Base-by-base conservation (phyloP, 306 rosid genomes). In the Gillenia trifoliata region DNA sequence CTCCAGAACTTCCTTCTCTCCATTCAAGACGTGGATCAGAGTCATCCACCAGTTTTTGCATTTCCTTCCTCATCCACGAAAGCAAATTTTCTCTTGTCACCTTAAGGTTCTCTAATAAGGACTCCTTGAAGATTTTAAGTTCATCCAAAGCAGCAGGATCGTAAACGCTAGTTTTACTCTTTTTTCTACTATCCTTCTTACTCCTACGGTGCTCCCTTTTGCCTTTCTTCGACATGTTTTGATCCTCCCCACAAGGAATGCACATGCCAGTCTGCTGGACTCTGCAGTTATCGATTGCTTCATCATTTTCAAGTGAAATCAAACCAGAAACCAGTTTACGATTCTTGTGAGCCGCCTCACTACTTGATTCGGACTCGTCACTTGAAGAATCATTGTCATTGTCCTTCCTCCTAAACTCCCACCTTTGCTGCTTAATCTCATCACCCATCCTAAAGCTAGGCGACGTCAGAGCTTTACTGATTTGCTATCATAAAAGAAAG, bases 101-200 rank as follows among this genome's bases (percentile, higher is more conserved):
- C 66, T 75, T 74, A 74, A 82, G 82, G 45, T 82, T 82, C 52
- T 78, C 77, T 36, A 78, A 36, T 50, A 82, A 47, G 66, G 82
- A 74, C n/a, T 34, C 73, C 77, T 49, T 74, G 41, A 63, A 74
- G 57, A 54, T 19, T 30, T 82, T 70, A 54, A 78, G n/a, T 65
- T 82, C 85, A 70, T 70, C 75, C 61, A 82, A 66, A 33, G 77
- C 83, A 38, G 57, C 70, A 57, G 30, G 38, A 36, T 70, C 71
- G 17, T 11, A 61, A 74, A 29, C 54, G 64, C 70, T 28, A 6
- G 77, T 17, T 57, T 47, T 50, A 17, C 72, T 70, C 68, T 66
- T 78, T 52, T 77, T 73, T 65, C 61, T 56, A 20, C 40, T 43
- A 9, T 11, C 20, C 6, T 63, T 30, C 52, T 23, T 31, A 54